phyloP scores from a whole-genome alignment of 2,329 filamentous ascomycete species.

The Diaporthe sp. region DNA sequence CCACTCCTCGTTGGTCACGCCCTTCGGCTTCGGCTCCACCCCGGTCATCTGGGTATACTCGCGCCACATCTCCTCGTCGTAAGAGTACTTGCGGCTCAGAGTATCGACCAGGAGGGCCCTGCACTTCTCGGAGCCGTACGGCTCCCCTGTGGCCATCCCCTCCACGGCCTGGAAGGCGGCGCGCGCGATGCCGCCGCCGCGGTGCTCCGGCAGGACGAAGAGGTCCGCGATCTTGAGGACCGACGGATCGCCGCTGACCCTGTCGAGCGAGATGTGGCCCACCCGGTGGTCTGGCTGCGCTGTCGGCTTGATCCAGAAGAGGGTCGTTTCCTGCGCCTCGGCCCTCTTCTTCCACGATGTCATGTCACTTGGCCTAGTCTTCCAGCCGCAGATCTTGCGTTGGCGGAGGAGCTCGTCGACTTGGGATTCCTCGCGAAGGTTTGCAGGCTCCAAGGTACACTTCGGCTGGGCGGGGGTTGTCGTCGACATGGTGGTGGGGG shows the following conservation, averaged over 20 bases:
- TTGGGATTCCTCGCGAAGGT: conserved; percentile 38
- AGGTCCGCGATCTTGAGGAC: conserved; percentile 35
- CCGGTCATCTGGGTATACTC: conserved; percentile 27
- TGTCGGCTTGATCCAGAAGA: conserved; percentile 39
- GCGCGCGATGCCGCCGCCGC: conserved; percentile 35
- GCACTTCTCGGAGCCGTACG: conserved; percentile 41
- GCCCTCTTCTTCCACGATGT: conserved; percentile 25
- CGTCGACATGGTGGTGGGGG: not conserved
- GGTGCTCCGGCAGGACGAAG: conserved; percentile 42
- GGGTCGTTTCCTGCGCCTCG: conserved; percentile 13
- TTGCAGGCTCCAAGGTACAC: conserved; percentile 36
- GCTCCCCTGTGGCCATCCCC: conserved; percentile 34
- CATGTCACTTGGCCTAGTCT: conserved; percentile 14
- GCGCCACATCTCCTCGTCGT: conserved; percentile 39
- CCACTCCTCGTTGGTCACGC: conserved; percentile 38
- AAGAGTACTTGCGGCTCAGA: conserved; percentile 37
- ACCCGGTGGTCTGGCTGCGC: conserved; percentile 27
- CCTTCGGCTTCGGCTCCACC: conserved; percentile 8
- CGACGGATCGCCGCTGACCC: conserved; percentile 29
- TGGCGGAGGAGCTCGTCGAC: conserved; percentile 41
- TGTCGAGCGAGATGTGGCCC: conserved; percentile 39
- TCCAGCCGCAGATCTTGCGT: conserved; percentile 40
- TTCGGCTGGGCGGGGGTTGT: not conserved
- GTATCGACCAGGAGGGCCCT: conserved; percentile 38
- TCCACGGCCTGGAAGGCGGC: conserved; percentile 40